Evolutionary conservation across 331 rosid species (phyloP).

Genomic region (Saraca asoca): DNA sequence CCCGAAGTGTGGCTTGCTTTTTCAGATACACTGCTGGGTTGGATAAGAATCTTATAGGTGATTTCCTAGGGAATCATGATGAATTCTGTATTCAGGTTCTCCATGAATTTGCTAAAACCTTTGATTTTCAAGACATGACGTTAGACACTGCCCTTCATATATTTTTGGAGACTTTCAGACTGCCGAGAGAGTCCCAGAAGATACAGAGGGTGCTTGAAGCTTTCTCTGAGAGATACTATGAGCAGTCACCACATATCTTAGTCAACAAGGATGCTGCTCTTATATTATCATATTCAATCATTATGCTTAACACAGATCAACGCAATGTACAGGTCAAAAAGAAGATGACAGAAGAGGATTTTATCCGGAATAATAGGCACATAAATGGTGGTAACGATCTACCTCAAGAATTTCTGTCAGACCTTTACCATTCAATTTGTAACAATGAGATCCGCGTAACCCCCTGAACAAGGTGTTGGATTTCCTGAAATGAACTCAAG

Average conservation of each 20-base stretch:
- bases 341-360: constrained; percentile 96
- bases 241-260: constrained; percentile 77
- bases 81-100: constrained; percentile 95
- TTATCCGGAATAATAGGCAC: constrained; percentile 82
- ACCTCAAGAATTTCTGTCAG: constrained; percentile 78
- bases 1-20: constrained; percentile 92
- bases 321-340: constrained; percentile 92
- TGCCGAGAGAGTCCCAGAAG: constrained; percentile 99
- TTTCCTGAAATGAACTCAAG: constrained; percentile 95
- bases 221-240: constrained; percentile 96
- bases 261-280: constrained; percentile 97
- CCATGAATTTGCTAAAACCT: constrained; percentile 93
- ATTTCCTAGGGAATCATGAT: constrained; percentile 94
- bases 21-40: constrained; percentile 87
- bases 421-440: constrained; percentile 80
- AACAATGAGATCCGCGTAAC: constrained; percentile 91
- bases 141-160: constrained; percentile 89
- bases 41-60: constrained; percentile 97
- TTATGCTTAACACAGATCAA: constrained; percentile 92
- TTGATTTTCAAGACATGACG: constrained; percentile 90
- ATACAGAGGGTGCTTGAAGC: constrained; percentile 99
- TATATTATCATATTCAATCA: constrained; percentile 75
- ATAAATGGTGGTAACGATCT: constrained; percentile 91
- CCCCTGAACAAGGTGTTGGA: constrained; percentile 87
- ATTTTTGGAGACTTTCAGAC: constrained; percentile 87